Conservation (phyloP, 2,329 filamentous ascomycete genomes). For the Ambrosiella xylebori region DNA sequence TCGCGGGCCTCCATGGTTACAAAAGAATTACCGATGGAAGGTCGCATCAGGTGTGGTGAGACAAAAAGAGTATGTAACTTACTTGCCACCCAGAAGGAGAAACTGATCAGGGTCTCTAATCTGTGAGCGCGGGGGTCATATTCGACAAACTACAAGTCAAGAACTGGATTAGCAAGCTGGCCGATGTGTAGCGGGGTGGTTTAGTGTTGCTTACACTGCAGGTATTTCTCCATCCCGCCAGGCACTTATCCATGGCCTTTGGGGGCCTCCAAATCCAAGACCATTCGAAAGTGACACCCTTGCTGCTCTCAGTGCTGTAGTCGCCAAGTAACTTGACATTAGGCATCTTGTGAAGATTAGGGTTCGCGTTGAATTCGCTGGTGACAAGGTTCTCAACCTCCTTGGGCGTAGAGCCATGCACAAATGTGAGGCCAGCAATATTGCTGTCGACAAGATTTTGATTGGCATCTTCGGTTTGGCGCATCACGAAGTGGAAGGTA, state of each 20-base stretch:
- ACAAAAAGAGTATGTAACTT: constrained; percentile 19
- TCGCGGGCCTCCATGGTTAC: not conserved
- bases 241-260: constrained; percentile 60
- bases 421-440: constrained; percentile 80
- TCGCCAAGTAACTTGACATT: constrained; percentile 94
- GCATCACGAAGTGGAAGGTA: constrained; percentile 76
- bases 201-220: constrained; percentile 52
- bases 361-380: constrained; percentile 88
- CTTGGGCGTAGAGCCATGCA: constrained; percentile 67
- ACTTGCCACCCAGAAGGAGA: constrained; percentile 91
- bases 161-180: not conserved
- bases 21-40: not conserved
- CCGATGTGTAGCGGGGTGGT: not conserved
- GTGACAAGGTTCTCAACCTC: constrained; percentile 91
- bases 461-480: constrained; percentile 35
- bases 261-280: constrained; percentile 95
- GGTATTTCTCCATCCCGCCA: constrained; percentile 85
- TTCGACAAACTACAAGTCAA: constrained; percentile 58
- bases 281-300: constrained; percentile 83
- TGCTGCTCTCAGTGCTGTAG: constrained; percentile 65
- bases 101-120: constrained; percentile 73
- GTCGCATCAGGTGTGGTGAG: not conserved
- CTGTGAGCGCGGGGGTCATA: constrained; percentile 88
- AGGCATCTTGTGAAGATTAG: constrained; percentile 90
- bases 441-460: constrained; percentile 45